Percentiles rank a stretch among this genome's conserved stretches.
Evolutionary conservation across 2,329 filamentous ascomycete species (phyloP).

Genomic region (Penicillium paneum): DNA sequence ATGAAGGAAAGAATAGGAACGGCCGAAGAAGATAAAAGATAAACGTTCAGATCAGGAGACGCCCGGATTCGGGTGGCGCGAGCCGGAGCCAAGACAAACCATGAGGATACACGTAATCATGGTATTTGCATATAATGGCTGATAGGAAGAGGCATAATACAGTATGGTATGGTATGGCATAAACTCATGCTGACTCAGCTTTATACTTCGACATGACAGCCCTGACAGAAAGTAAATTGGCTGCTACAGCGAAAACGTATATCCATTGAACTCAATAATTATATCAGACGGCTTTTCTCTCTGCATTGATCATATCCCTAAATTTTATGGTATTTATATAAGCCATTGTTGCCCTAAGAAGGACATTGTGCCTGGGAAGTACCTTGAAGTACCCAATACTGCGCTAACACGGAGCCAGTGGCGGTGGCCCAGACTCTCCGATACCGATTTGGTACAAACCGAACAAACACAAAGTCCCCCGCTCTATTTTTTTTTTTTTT

Average conservation of each 20-base stretch:
- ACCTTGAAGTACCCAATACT: background rate
- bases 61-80: conserved; percentile 11
- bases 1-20: conserved; percentile 1
- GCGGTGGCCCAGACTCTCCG: conserved; percentile 4
- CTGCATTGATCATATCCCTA: background rate
- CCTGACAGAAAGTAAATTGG: conserved; percentile 9
- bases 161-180: background rate
- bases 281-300: rapidly evolving
- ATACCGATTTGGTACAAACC: conserved; percentile 1
- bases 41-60: conserved; percentile 11
- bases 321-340: too few species aligned
- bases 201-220: background rate
- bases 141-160: background rate
- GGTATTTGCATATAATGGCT: rapidly evolving
- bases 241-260: background rate
- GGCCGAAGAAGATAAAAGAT: conserved; percentile 8
- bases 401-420: background rate
- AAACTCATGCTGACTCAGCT: background rate
- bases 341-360: too few species aligned
- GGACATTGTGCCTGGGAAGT: background rate
- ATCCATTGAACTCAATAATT: background rate
- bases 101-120: background rate
- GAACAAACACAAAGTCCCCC: conserved; percentile 13
- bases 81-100: background rate
- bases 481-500: conserved; percentile 4